Conservation (phyloP, 768 basidiomycete genomes). For the Auriscalpium orientale region DNA sequence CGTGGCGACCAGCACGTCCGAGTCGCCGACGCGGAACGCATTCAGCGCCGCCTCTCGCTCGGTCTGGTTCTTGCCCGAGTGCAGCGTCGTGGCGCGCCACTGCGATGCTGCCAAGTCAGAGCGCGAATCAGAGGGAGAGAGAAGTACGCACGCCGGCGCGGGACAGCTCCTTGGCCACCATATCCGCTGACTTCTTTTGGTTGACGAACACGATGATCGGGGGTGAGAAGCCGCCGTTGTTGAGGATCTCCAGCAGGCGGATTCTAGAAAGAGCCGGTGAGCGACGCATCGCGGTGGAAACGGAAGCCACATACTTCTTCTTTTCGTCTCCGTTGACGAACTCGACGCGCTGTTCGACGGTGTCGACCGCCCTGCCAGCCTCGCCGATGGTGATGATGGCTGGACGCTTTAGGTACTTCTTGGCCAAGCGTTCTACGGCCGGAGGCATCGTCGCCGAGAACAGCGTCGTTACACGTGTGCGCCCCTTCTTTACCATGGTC, state of each 20-base stretch:
- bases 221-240: slow-evolving; percentile 71
- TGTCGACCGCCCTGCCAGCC: slow-evolving; percentile 95
- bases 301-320: slow-evolving; percentile 62
- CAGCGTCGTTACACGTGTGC: slow-evolving; percentile 87
- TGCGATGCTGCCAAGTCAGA: slow-evolving; percentile 21
- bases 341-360: slow-evolving; percentile 94
- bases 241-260: slow-evolving; percentile 85
- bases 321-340: slow-evolving; percentile 91
- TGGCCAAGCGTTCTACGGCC: slow-evolving; percentile 88
- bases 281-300: neutral
- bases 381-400: slow-evolving; percentile 98
- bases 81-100: slow-evolving; percentile 89
- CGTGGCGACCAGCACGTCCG: slow-evolving; percentile 90
- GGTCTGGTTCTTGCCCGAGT: slow-evolving; percentile 97
- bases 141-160: slow-evolving; percentile 70
- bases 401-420: slow-evolving; percentile 89
- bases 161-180: slow-evolving; percentile 91
- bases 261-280: slow-evolving; percentile 40
- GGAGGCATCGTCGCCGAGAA: slow-evolving; percentile 99
- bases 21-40: slow-evolving; percentile 75
- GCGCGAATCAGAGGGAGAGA: neutral
- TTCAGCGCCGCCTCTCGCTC: slow-evolving; percentile 92
- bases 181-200: slow-evolving; percentile 98
- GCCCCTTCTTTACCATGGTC: slow-evolving; percentile 61
- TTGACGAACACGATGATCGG: slow-evolving; percentile 99